A percentile compares a stretch with the other conserved stretches of the same genome.
Evolutionary conservation across 768 basidiomycete species (phyloP).

Genomic region (Ephemerocybe angulata): DNA sequence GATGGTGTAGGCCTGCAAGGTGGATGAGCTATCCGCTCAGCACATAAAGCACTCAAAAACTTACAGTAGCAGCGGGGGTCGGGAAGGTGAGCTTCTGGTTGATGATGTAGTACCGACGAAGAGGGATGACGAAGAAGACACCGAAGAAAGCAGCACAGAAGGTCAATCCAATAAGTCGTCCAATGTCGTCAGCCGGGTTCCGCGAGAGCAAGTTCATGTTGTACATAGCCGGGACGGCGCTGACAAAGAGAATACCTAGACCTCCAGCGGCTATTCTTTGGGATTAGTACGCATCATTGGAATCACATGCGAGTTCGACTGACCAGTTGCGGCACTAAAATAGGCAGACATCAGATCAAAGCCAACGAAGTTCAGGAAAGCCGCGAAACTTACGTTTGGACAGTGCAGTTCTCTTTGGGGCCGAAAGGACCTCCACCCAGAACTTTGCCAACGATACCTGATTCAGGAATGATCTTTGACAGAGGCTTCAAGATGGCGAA

Average conservation of each 20-base stretch:
- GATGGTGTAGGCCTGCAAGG: constrained; percentile 64
- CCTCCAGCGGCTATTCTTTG: constrained; percentile 44
- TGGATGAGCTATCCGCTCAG: not conserved
- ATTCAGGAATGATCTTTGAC: constrained; percentile 45
- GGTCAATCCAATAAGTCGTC: constrained; percentile 53
- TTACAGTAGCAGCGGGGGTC: constrained; percentile 57
- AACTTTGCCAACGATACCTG: constrained; percentile 39
- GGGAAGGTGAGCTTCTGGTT: constrained; percentile 63
- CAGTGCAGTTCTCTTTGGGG: constrained; percentile 65
- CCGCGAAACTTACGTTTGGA: constrained; percentile 39
- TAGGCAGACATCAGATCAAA: not conserved
- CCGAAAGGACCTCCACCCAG: constrained; percentile 58
- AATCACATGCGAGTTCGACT: constrained; percentile 15
- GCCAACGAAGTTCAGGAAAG: not conserved
- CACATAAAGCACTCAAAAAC: constrained; percentile 8
- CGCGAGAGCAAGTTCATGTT: constrained; percentile 46
- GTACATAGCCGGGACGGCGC: constrained; percentile 60
- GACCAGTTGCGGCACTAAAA: constrained; percentile 47
- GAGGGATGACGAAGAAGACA: constrained; percentile 63
- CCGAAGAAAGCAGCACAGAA: constrained; percentile 56
- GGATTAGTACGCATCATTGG: constrained; percentile 3
- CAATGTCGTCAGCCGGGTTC: constrained; percentile 48
- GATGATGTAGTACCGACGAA: constrained; percentile 60
- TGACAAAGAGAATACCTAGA: constrained; percentile 56
- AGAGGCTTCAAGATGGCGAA: constrained; percentile 59